These are phyloP conservation scores for Chalara sp. DNA, from an alignment of 2,329 filamentous ascomycete species.

Conservation along the genomic window DNA sequence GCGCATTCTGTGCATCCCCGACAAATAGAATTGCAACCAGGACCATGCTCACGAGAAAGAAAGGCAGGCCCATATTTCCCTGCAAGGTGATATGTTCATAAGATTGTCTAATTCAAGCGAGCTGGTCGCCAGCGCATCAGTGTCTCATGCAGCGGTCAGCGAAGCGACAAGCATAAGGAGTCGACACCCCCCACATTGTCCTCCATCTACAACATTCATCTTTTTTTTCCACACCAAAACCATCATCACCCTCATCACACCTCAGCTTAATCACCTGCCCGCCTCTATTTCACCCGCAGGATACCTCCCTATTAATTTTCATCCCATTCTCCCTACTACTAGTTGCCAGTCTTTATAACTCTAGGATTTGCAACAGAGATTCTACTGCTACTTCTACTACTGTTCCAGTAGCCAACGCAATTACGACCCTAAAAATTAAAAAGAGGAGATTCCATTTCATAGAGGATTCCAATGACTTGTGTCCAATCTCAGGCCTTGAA, in stretches of 20 bases:
- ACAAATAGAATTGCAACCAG: background rate
- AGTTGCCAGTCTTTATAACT: no score
- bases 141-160: conserved; percentile 18
- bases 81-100: conserved; percentile 12
- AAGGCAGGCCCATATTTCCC: conserved; percentile 7
- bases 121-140: conserved; percentile 22
- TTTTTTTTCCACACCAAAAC: conserved; percentile 5
- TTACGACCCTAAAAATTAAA: conserved; percentile 8
- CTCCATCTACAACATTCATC: conserved; percentile 9
- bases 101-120: conserved; percentile 14
- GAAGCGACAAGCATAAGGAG: conserved; percentile 20
- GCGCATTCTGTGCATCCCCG: background rate
- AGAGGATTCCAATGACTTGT: conserved; percentile 23
- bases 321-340: background rate
- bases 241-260: conserved; percentile 2
- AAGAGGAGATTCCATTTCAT: conserved; percentile 9
- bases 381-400: no score
- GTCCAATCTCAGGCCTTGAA: conserved; percentile 23
- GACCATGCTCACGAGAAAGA: background rate
- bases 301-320: background rate
- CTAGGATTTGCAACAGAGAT: no score
- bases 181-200: conserved; percentile 10
- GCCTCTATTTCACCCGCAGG: background rate
- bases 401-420: background rate
- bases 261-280: background rate